A percentile compares a stretch with the other conserved stretches of the same genome.
phyloP scores from a whole-genome alignment of 371 early-diverging fungal species.

The Parasitella parasitica region DNA sequence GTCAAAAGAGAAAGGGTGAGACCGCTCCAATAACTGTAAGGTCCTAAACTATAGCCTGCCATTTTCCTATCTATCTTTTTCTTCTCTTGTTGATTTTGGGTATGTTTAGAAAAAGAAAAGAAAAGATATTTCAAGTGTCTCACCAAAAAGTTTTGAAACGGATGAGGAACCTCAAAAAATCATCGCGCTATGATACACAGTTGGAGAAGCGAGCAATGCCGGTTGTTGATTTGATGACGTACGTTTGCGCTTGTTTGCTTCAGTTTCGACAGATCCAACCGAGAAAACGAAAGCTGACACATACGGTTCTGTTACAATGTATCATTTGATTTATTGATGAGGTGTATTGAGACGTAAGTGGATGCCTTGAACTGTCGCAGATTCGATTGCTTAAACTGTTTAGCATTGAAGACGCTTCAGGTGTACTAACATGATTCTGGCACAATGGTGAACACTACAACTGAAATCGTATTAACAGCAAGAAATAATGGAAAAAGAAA shows the following conservation, averaged over 20 bases:
- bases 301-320: not conserved
- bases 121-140: not conserved
- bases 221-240: conserved; percentile 1
- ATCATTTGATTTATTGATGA: not conserved
- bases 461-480: no score
- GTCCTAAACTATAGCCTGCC: conserved; percentile 19
- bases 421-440: no score
- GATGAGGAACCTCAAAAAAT: not conserved
- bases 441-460: no score
- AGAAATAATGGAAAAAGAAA: no score
- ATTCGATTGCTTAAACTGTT: not conserved
- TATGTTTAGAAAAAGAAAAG: not conserved
- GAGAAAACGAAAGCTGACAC: not conserved
- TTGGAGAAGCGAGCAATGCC: not conserved
- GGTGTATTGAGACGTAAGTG: not conserved
- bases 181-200: not conserved
- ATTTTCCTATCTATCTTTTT: not conserved
- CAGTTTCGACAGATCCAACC: not conserved
- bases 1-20: conserved; percentile 29
- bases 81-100: not conserved
- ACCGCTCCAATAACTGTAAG: conserved; percentile 28
- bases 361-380: no score
- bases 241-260: not conserved
- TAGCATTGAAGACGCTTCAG: not conserved
- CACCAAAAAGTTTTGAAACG: conserved; percentile 1